phyloP scores from a whole-genome alignment of 768 basidiomycete species.

The Cystobasidium onofrii region DNA sequence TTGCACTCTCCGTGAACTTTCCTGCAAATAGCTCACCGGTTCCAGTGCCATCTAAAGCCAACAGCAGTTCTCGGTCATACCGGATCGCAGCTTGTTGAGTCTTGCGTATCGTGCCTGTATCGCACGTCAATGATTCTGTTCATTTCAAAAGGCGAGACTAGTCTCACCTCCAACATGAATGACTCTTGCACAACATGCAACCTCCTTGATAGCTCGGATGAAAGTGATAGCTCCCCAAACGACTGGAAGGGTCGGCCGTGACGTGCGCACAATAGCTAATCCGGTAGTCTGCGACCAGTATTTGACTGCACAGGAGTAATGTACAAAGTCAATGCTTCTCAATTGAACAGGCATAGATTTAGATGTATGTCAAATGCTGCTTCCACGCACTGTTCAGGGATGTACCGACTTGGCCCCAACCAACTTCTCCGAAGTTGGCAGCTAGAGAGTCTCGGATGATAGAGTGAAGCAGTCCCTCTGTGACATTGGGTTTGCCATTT shows the following conservation, averaged over 20 bases:
- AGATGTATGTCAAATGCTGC: background rate
- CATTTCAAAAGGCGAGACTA: no score
- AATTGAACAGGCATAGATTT: no score
- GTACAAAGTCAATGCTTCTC: background rate
- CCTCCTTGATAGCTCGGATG: constrained; percentile 34
- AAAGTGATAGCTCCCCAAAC: constrained; percentile 40
- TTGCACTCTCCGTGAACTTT: background rate
- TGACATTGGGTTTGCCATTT: background rate
- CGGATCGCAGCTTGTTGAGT: constrained; percentile 40
- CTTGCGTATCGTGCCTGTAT: constrained; percentile 41
- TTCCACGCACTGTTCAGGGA: constrained; percentile 36
- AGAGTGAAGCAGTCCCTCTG: constrained; percentile 33
- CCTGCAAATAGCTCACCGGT: background rate
- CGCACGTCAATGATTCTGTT: background rate
- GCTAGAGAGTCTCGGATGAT: constrained; percentile 37
- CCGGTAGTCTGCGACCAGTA: constrained; percentile 38
- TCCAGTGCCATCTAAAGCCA: constrained; percentile 9
- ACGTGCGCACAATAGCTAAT: constrained; percentile 38
- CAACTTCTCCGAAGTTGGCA: constrained; percentile 41
- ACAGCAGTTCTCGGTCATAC: constrained; percentile 38
- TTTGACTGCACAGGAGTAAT: constrained; percentile 37
- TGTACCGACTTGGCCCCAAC: constrained; percentile 38
- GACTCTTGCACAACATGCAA: constrained; percentile 32
- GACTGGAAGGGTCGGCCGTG: constrained; percentile 35
- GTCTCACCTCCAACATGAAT: constrained; percentile 39